Percentiles rank a stretch among this genome's conserved stretches.
Evolutionary conservation across 2,329 filamentous ascomycete species (phyloP).

Genomic region (Paecilomyces sp.): DNA sequence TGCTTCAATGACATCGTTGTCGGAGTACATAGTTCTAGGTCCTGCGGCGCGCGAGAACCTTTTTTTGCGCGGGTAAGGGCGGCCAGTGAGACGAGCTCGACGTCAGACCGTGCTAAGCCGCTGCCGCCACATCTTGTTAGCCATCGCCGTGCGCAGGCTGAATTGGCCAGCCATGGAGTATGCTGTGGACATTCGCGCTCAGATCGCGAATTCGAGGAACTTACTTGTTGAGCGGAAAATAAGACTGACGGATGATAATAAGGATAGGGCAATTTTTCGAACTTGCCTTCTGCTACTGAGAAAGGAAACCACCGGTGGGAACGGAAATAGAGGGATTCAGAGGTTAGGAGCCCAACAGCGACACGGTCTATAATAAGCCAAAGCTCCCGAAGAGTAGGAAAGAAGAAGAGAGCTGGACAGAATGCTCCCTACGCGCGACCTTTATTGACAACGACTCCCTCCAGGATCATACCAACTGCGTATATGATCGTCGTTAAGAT

Average conservation of each 20-base stretch:
- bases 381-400: background rate
- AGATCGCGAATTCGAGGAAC: background rate
- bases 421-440: background rate
- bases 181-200: background rate
- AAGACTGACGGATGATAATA: background rate
- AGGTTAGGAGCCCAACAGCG: background rate
- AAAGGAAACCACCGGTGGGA: too few relatives aligned
- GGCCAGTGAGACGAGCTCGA: background rate
- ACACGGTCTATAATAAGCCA: background rate
- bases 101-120: background rate
- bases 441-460: background rate
- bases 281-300: too few relatives aligned
- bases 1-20: background rate
- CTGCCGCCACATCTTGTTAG: background rate
- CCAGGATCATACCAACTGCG: background rate
- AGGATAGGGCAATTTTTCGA: too few relatives aligned
- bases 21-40: background rate
- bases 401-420: background rate
- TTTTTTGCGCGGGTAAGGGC: background rate
- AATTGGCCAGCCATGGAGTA: background rate
- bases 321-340: background rate
- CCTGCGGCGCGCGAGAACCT: background rate
- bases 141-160: background rate
- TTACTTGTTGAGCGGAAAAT: background rate
- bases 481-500: background rate